phyloP scores from a whole-genome alignment of 495 filamentous ascomycete species.

The Penicillium roqueforti region DNA sequence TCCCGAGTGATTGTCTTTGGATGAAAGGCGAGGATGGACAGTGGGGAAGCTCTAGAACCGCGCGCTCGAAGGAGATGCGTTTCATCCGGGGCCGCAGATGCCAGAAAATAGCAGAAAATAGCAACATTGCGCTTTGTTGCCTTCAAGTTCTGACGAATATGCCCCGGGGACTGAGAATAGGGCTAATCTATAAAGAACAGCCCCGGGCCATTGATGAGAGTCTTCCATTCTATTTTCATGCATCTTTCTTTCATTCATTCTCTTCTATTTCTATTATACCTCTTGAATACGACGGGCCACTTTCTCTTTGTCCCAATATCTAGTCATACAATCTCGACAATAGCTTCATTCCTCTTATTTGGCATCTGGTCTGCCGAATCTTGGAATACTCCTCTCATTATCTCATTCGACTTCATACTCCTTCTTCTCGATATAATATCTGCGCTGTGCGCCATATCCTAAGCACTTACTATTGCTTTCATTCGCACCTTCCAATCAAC shows the following conservation, averaged over 20 bases:
- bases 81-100: constrained; percentile 14
- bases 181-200: constrained; percentile 21
- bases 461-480: background rate
- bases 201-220: constrained; percentile 7
- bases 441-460: constrained; percentile 2
- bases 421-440: constrained; percentile 1
- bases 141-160: background rate
- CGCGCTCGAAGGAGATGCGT: constrained; percentile 12
- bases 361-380: constrained; percentile 10
- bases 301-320: constrained; percentile 1
- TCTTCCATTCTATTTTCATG: constrained; percentile 11
- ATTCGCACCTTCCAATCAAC: background rate
- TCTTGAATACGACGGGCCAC: background rate
- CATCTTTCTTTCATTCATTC: constrained; percentile 16
- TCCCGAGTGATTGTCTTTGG: constrained; percentile 4
- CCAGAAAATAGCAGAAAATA: constrained; percentile 22
- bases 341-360: constrained; percentile 1
- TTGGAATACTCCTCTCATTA: constrained; percentile 10
- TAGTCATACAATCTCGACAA: constrained; percentile 16
- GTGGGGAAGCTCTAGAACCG: constrained; percentile 13
- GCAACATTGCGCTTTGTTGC: constrained; percentile 13
- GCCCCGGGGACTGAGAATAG: background rate
- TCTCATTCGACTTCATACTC: constrained; percentile 6
- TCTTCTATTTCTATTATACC: constrained; percentile 16
- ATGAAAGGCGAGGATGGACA: constrained; percentile 1